Base-by-base conservation (phyloP, 2,329 filamentous ascomycete genomes). In the Aspergillus novoparasiticus region DNA sequence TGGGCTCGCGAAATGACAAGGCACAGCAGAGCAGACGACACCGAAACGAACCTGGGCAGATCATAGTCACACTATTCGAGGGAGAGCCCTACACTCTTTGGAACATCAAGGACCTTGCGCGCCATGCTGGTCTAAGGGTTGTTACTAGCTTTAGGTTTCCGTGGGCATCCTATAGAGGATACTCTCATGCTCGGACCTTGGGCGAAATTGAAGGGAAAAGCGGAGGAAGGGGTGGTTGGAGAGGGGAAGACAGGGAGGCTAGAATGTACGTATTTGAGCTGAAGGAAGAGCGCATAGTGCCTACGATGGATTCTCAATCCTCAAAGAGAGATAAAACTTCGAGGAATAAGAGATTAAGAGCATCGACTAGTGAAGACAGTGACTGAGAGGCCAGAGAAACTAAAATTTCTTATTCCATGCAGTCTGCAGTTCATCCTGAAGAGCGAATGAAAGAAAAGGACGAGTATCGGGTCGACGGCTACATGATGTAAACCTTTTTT, bases 1-100 rank as follows among this genome's bases (percentile, higher is more conserved):
- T 46, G 26, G 41, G 48, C 26, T 36, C 58, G 32, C 32, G n/a
- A 54, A 30, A 56, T 51, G 34, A 39, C 5, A 54, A 30, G 12
- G 56, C 58, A 9, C 59, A 48, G 53, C 63, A 57, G 30, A 65
- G 64, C 65, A 63, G 54, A 60, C 59, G 39, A 23, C 55, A 60
- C 6, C 67, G 76, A 26, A 73, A 71, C 11, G 73, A 71, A 4
- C 75, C 76, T n/a, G 82, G 82, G 6, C 78, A 86, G 70, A 88
- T 97, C 59, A 79, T 97, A 58, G 88, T 98, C 26, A 96, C 93
- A 0, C 81, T 98, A 11, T 99, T 99, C 76, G 94, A 97, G 77
- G 91, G 91, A 63, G 90, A 96, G 77, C 95, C 95, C 0, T 99
- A 99, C 76, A 94, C 93, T 2, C 85, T 97, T 1, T 99, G 95